Evolutionary conservation across 2,329 filamentous ascomycete species (phyloP).

Genomic region (Ceratocystiopsis brevicomis): DNA sequence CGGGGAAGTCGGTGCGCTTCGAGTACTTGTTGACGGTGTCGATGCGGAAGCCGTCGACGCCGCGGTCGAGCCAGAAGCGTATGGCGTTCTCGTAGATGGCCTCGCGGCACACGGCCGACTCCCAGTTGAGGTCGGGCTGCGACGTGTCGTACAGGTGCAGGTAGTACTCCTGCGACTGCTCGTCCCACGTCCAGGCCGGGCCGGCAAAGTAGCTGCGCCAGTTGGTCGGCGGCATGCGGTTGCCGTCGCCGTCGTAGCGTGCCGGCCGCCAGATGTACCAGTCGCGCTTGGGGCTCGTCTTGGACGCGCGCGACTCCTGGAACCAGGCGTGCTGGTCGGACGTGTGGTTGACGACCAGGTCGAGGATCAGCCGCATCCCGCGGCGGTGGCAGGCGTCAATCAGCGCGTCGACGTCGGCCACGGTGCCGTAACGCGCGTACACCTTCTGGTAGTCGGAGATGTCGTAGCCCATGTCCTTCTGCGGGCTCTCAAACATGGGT

Average conservation of each 20-base stretch:
- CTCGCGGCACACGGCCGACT: conserved; percentile 44
- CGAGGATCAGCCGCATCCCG: conserved; percentile 40
- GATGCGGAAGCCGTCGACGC: conserved; percentile 56
- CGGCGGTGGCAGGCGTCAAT: conserved; percentile 39
- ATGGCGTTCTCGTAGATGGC: conserved; percentile 52
- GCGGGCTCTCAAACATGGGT: conserved; percentile 34
- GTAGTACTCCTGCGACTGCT: conserved; percentile 56
- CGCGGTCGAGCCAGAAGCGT: conserved; percentile 61
- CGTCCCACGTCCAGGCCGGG: conserved; percentile 52
- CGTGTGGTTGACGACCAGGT: conserved; percentile 64
- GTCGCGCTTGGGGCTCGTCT: conserved; percentile 42
- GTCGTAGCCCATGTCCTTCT: conserved; percentile 42
- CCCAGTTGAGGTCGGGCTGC: conserved; percentile 70
- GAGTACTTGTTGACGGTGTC: conserved; percentile 59
- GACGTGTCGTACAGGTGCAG: conserved; percentile 49
- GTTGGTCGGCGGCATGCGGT: conserved; percentile 54
- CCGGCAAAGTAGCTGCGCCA: conserved; percentile 46
- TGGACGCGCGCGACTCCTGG: conserved; percentile 41
- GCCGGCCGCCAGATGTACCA: conserved; percentile 23
- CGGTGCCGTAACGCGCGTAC: conserved; percentile 37
- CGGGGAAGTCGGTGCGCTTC: conserved; percentile 35
- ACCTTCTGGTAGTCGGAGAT: conserved; percentile 43
- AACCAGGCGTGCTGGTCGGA: conserved; percentile 57
- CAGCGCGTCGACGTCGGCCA: conserved; percentile 43
- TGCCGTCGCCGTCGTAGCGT: conserved; percentile 33